These are phyloP conservation scores for Blumeriella jaapii DNA, from an alignment of 2,329 filamentous ascomycete species.

Conservation along the genomic window DNA sequence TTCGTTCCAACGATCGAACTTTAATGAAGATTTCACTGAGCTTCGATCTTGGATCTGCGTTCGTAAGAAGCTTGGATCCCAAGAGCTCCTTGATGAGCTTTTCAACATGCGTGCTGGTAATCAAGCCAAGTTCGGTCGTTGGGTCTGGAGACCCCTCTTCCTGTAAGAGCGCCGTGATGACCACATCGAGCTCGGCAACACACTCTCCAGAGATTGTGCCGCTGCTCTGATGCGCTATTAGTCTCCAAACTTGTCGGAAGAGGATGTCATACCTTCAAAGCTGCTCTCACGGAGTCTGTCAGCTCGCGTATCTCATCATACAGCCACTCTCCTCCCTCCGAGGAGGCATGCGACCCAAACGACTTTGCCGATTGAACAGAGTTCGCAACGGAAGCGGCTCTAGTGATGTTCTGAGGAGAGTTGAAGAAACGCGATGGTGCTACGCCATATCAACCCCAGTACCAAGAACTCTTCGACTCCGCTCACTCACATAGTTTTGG, in stretches of 20 bases:
- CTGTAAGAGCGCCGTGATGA: neutral
- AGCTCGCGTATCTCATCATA: constrained; percentile 2
- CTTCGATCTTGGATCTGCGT: neutral
- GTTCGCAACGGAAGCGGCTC: neutral
- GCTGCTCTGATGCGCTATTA: neutral
- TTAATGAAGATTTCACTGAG: constrained; percentile 2
- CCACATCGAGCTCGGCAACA: neutral
- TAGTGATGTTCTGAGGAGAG: neutral
- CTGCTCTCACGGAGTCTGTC: constrained; percentile 5
- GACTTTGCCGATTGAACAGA: constrained; percentile 1
- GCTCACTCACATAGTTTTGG: neutral
- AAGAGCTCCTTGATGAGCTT: constrained; percentile 16
- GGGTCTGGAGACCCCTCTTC: neutral
- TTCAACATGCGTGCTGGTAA: constrained; percentile 11
- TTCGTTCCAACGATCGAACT: constrained; percentile 9
- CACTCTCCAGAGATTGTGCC: neutral
- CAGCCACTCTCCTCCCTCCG: constrained; percentile 7
- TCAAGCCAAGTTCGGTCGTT: constrained; percentile 6
- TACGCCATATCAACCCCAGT: neutral
- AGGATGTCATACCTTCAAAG: constrained; percentile 1
- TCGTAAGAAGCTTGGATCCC: neutral
- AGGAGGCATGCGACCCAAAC: neutral
- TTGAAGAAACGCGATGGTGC: neutral
- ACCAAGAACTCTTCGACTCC: neutral
- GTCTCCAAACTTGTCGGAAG: too few species aligned